Conservation (phyloP, 352 stramenopile genomes). For the Globisporangium abappressorium region DNA sequence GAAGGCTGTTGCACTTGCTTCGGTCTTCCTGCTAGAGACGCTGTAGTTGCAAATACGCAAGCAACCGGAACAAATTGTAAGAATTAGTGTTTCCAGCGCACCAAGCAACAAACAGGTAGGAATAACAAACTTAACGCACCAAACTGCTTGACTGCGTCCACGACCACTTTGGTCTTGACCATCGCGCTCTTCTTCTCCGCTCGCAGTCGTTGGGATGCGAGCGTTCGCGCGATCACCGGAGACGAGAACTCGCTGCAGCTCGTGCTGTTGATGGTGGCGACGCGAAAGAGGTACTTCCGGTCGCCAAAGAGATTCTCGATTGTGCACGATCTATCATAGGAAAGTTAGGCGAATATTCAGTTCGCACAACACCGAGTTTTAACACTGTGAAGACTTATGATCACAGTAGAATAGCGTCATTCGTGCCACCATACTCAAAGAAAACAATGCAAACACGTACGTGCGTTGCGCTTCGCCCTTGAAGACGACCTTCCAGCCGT, state of each 20-base stretch:
- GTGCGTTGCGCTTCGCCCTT: conserved; percentile 16
- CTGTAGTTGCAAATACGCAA: neutral
- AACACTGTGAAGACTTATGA: neutral
- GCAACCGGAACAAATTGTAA: neutral
- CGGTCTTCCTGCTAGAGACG: neutral
- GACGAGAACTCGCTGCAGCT: conserved; percentile 22
- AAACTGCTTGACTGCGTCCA: conserved; percentile 11
- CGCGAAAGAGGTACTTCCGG: conserved; percentile 30
- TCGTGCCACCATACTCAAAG: too few species aligned
- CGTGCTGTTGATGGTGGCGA: conserved; percentile 10
- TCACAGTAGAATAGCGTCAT: neutral
- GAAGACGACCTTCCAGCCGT: conserved; percentile 26
- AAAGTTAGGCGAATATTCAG: neutral
- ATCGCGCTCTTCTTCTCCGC: conserved; percentile 5
- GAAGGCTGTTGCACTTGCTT: neutral
- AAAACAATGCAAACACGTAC: conserved; percentile 9
- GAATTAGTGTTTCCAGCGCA: too few species aligned
- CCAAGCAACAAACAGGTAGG: too few species aligned
- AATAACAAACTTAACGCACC: neutral
- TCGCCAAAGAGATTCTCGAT: conserved; percentile 19
- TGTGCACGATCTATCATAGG: conserved; percentile 5
- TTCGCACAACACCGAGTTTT: neutral
- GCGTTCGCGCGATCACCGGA: conserved; percentile 8
- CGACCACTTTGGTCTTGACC: neutral
- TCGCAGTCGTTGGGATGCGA: neutral